Conservation (phyloP, 805 yeast species). For the Yamadazyma endophytica region DNA sequence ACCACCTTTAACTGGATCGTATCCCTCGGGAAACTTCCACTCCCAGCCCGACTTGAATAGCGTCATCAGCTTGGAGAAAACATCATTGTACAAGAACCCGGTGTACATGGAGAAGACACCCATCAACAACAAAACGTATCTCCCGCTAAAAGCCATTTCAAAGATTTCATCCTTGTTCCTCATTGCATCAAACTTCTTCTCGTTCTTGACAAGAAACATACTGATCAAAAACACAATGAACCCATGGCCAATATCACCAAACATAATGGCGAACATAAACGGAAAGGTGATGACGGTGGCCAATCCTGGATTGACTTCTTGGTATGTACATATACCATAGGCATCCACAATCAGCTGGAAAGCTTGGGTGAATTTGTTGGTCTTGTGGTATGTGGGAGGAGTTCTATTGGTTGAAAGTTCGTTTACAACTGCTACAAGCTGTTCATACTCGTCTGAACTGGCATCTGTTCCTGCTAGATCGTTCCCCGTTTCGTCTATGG, state of each 20-base stretch:
- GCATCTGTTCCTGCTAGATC: slow-evolving; percentile 3
- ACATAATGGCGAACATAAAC: slow-evolving; percentile 80
- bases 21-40: slow-evolving; percentile 54
- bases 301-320: slow-evolving; percentile 72
- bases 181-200: slow-evolving; percentile 47
- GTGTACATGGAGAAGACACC: slow-evolving; percentile 72
- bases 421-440: slow-evolving; percentile 45
- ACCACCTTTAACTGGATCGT: slow-evolving; percentile 21
- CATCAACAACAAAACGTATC: slow-evolving; percentile 67
- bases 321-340: slow-evolving; percentile 73
- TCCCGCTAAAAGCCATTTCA: slow-evolving; percentile 72
- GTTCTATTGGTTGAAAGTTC: slow-evolving; percentile 60
- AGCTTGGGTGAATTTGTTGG: slow-evolving; percentile 65
- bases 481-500: slow-evolving; percentile 19
- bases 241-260: slow-evolving; percentile 83
- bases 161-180: slow-evolving; percentile 66
- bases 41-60: slow-evolving; percentile 68
- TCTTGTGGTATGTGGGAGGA: slow-evolving; percentile 69
- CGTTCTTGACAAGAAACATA: slow-evolving; percentile 49
- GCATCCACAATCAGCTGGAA: slow-evolving; percentile 72
- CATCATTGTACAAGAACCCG: slow-evolving; percentile 68
- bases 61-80: slow-evolving; percentile 67
- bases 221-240: slow-evolving; percentile 57
- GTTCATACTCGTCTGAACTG: slow-evolving; percentile 9
- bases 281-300: slow-evolving; percentile 76